These are phyloP conservation scores for Mortierella sp. DNA, from an alignment of 371 early-diverging fungal genomes.

Conservation along the genomic window DNA sequence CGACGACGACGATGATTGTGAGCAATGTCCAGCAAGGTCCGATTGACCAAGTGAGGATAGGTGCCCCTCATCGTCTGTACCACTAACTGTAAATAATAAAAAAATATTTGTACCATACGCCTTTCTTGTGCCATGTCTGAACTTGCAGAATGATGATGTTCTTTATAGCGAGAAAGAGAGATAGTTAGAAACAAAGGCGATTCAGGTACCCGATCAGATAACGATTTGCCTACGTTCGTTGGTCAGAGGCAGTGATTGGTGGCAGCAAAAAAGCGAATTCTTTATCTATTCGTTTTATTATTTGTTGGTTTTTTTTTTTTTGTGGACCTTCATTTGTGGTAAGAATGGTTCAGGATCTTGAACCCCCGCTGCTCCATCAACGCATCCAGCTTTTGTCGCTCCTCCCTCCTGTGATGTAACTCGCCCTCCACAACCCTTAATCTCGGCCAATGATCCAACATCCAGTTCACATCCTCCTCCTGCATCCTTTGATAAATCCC, in stretches of 20 bases:
- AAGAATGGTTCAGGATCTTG: constrained; percentile 5
- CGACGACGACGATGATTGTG: neutral
- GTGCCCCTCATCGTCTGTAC: neutral
- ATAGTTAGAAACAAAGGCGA: no score
- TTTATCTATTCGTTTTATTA: no score
- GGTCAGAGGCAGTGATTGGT: no score
- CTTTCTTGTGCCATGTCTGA: no score
- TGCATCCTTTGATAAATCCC: constrained; percentile 25
- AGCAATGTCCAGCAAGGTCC: neutral
- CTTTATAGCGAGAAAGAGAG: no score
- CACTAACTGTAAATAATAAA: neutral
- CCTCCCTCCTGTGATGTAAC: constrained; percentile 2
- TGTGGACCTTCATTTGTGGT: neutral
- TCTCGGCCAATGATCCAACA: constrained; percentile 29
- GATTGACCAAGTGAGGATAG: neutral
- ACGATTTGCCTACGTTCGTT: no score
- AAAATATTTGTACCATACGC: neutral
- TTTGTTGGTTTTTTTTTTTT: neutral
- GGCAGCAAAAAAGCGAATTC: no score
- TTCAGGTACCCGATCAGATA: no score
- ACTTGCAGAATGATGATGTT: no score
- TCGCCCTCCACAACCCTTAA: constrained; percentile 21
- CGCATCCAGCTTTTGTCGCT: constrained; percentile 9
- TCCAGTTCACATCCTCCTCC: constrained; percentile 18
- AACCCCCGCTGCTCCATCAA: constrained; percentile 19